Evolutionary conservation across 257 asterid genomes (phyloP), one percentile per base, ranked within the genome.

Genomic region (Cordia subcordata): DNA sequence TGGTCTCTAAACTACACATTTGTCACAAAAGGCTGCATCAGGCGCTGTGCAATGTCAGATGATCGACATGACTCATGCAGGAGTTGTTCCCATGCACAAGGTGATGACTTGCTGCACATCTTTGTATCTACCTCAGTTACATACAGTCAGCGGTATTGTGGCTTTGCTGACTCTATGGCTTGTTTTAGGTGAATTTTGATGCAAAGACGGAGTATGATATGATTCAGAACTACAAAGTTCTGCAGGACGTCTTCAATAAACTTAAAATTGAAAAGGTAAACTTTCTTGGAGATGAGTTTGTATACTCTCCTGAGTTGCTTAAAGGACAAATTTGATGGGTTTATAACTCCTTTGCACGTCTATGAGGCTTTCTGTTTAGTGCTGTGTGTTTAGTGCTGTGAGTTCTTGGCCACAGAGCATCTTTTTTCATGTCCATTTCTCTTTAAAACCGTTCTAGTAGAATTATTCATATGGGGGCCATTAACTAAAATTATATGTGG

Each of bases 1-100:
- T 53, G 61, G 10, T 13, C 55, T 46, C 16, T 70, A n/a, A n/a
- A 42, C 57, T 27, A 27, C 35, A 27, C 9, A 6, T 15, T 47
- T 47, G 8, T 11, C n/a, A 18, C 5, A 27, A 21, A 69, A 90
- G 98, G 96, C 88, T 67, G 93, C 94, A 35, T 87, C 98, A 38
- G 98, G 98, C 44, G 98, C 98, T 52, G 94, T 87, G 59, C 98
- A 90, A 63, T 90, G 98, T 58, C 98, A 90, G 81, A 75, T 90
- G 93, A 85, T 90, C 82, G 98, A 90, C 75, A 82, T 83, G 94
- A 79, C 88, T 61, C 75, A 78, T 67, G 90, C 96, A 22, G 98
- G 96, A 61, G 77, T 82, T 51, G 98, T 90, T 78, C 98, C 98
- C 3, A 90, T 90, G 90, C 98, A 90, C 79, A 90, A 87, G 88